Percentiles rank a stretch among this genome's conserved stretches.
Evolutionary conservation across 805 yeast species (phyloP).

Genomic region (Tetrapisispora taiwanensis): DNA sequence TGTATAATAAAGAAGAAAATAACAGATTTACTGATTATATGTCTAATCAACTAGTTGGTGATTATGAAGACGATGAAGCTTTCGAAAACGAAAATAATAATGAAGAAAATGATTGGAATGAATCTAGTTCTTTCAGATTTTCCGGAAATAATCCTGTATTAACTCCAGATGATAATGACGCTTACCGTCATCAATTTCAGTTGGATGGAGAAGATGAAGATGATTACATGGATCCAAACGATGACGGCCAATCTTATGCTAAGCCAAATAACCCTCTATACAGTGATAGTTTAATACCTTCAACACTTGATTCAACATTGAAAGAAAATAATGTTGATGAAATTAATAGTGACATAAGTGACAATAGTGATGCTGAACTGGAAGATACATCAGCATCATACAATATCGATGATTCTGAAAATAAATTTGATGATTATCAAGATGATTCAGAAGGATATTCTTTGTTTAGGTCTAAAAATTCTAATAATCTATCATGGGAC

Average conservation of each 20-base stretch:
- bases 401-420: slow-evolving; percentile 12
- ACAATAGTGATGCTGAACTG: slow-evolving; percentile 9
- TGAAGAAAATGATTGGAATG: slow-evolving; percentile 6
- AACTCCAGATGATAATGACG: slow-evolving; percentile 15
- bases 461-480: slow-evolving; percentile 26
- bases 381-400: slow-evolving; percentile 9
- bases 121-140: slow-evolving; percentile 3
- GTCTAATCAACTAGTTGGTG: slow-evolving; percentile 20
- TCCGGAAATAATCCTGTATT: slow-evolving; percentile 7
- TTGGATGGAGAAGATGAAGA: slow-evolving; percentile 40
- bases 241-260: slow-evolving; percentile 67
- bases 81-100: slow-evolving; percentile 24
- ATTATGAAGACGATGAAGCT: slow-evolving; percentile 11
- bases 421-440: slow-evolving; percentile 15
- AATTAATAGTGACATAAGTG: slow-evolving; percentile 8
- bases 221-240: slow-evolving; percentile 71
- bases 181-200: slow-evolving; percentile 39
- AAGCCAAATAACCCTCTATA: slow-evolving; percentile 53
- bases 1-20: slow-evolving; percentile 9
- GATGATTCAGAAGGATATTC: slow-evolving; percentile 28
- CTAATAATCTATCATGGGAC: slow-evolving; percentile 26
- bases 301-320: slow-evolving; percentile 7
- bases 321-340: slow-evolving; percentile 11
- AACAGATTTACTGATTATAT: slow-evolving; percentile 20
- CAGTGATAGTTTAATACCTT: slow-evolving; percentile 20